phyloP scores from a whole-genome alignment of 192 early-diverging fungal genomes.

The Endogone sp. region DNA sequence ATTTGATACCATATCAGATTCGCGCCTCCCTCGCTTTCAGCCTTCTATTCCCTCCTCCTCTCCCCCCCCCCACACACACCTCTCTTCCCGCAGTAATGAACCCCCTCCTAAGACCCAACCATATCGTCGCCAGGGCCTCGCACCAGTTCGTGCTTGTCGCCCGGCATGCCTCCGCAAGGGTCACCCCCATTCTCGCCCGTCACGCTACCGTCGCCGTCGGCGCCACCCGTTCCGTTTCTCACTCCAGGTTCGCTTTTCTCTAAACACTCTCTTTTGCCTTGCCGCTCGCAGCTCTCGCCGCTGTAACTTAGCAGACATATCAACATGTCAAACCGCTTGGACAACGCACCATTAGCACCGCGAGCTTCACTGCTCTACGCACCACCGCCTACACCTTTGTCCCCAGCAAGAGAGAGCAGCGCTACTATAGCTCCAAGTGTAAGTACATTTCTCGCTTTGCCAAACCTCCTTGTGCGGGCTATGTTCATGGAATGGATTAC shows the following conservation, averaged over 20 bases:
- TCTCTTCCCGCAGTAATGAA: too few species aligned
- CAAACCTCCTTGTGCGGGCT: background rate
- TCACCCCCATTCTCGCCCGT: constrained; percentile 23
- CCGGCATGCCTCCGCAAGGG: constrained; percentile 13
- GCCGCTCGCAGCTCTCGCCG: background rate
- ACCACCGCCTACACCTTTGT: constrained; percentile 27
- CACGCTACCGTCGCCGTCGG: constrained; percentile 20
- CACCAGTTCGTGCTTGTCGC: too few species aligned
- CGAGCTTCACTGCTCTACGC: constrained; percentile 39
- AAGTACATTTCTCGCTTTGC: constrained; percentile 18
- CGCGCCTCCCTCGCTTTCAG: too few species aligned
- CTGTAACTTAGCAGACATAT: background rate
- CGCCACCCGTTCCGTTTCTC: constrained; percentile 33
- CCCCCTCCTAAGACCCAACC: too few species aligned
- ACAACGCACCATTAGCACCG: constrained; percentile 12
- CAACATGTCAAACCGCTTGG: constrained; percentile 1
- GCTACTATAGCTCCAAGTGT: constrained; percentile 52
- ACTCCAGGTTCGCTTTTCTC: constrained; percentile 22
- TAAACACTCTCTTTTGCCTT: constrained; percentile 6
- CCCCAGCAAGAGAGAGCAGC: constrained; percentile 27
- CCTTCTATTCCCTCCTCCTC: too few species aligned
- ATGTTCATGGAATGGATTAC: too few species aligned
- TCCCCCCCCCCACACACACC: too few species aligned
- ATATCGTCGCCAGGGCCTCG: too few species aligned
- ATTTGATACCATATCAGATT: too few species aligned